Evolutionary conservation across 306 rosid species (phyloP).

Genomic region (Potentilla sterilis): DNA sequence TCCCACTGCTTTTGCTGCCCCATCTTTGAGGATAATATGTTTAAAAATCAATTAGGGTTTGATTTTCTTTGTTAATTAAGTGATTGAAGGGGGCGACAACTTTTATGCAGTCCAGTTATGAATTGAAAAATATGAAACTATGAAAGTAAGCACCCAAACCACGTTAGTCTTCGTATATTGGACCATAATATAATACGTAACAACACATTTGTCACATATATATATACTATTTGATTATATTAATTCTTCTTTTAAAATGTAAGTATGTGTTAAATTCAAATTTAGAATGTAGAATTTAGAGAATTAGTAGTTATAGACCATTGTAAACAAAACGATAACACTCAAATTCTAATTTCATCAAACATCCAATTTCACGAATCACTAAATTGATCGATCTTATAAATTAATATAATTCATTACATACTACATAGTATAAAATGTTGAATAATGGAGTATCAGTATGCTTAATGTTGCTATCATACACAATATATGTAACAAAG

Average conservation of each 20-base stretch:
- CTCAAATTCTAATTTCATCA: not conserved
- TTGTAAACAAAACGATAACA: no score
- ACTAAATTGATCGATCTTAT: not conserved
- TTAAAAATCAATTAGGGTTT: not conserved
- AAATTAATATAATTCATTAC: not conserved
- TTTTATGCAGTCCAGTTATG: constrained; percentile 36
- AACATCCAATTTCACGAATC: not conserved
- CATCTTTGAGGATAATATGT: constrained; percentile 13
- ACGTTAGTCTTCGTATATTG: constrained; percentile 37
- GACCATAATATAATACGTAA: constrained; percentile 23
- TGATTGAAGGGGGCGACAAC: constrained; percentile 20
- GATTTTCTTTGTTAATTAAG: not conserved
- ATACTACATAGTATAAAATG: not conserved
- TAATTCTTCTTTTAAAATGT: no score
- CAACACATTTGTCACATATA: not conserved
- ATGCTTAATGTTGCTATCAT: not conserved
- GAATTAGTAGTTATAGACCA: no score
- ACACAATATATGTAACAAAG: no score
- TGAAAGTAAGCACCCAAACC: constrained; percentile 35
- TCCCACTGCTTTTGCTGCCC: constrained; percentile 6
- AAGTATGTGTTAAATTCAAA: not conserved
- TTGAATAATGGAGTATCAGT: not conserved
- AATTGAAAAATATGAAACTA: constrained; percentile 13
- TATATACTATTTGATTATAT: not conserved
- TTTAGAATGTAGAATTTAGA: no score